Conservation (phyloP, 2,329 filamentous ascomycete species). For the Verruconis gallopava region DNA sequence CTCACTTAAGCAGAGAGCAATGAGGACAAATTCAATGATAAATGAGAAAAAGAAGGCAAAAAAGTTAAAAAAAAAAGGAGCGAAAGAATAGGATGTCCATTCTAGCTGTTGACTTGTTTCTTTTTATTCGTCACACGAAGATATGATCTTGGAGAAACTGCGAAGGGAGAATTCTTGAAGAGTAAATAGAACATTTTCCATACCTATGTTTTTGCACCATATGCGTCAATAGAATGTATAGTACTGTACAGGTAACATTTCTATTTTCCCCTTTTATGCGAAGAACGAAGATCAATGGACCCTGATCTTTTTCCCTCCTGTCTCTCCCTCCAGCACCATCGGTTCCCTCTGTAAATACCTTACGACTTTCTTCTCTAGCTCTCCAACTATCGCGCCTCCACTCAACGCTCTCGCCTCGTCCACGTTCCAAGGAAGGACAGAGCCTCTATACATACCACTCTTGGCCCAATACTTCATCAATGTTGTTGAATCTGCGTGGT, state of each 20-base stretch:
- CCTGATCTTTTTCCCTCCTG: neutral
- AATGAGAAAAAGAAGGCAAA: too few relatives aligned
- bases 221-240: too few relatives aligned
- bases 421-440: conserved; percentile 57
- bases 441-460: conserved; percentile 63
- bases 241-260: neutral
- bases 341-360: conserved; percentile 2
- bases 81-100: too few relatives aligned
- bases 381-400: conserved; percentile 69
- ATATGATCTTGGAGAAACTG: too few relatives aligned
- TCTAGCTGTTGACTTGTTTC: too few relatives aligned
- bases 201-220: too few relatives aligned
- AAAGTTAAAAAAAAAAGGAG: too few relatives aligned
- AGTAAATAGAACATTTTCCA: too few relatives aligned
- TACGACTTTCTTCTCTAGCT: conserved; percentile 10
- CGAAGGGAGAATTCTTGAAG: too few relatives aligned
- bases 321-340: neutral
- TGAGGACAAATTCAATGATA: too few relatives aligned
- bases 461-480: conserved; percentile 90
- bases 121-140: too few relatives aligned
- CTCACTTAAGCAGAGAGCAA: too few relatives aligned
- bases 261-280: neutral
- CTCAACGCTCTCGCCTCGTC: conserved; percentile 73
- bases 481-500: conserved; percentile 58
- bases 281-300: neutral